Evolutionary conservation across 768 basidiomycete species (phyloP).

Genomic region (Chalciporus chontae): DNA sequence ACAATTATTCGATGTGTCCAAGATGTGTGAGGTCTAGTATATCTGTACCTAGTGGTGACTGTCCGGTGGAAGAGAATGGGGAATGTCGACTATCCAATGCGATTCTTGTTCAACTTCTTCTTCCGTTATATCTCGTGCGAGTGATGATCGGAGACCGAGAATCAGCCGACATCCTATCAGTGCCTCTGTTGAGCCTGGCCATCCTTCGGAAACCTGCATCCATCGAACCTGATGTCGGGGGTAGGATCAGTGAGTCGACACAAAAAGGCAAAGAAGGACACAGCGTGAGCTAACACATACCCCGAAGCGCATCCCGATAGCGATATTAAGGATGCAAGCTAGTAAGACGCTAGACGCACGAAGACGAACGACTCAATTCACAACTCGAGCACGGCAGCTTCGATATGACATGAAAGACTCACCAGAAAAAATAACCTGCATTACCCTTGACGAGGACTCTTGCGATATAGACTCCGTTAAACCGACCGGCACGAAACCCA

Average conservation of each 20-base stretch:
- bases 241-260: too few species aligned
- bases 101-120: neutral
- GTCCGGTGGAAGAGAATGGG: too few species aligned
- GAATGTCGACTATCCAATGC: neutral
- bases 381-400: neutral
- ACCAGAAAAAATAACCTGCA: slow-evolving; percentile 16
- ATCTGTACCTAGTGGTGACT: too few species aligned
- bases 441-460: slow-evolving; percentile 12
- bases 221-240: slow-evolving; percentile 1
- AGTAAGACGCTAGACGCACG: slow-evolving; percentile 9
- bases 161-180: slow-evolving; percentile 10
- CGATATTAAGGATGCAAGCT: neutral
- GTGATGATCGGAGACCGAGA: slow-evolving; percentile 3
- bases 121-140: neutral
- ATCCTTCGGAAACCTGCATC: slow-evolving; percentile 4
- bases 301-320: neutral
- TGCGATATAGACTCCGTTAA: slow-evolving; percentile 3
- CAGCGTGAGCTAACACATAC: neutral
- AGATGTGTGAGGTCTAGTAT: too few species aligned
- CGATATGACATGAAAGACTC: neutral
- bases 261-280: neutral
- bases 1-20: too few species aligned
- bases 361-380: neutral
- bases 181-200: neutral
- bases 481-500: neutral